These are phyloP conservation scores for Botryosphaeria dothidea DNA, from an alignment of 2,329 filamentous ascomycete species.

Conservation along the genomic window DNA sequence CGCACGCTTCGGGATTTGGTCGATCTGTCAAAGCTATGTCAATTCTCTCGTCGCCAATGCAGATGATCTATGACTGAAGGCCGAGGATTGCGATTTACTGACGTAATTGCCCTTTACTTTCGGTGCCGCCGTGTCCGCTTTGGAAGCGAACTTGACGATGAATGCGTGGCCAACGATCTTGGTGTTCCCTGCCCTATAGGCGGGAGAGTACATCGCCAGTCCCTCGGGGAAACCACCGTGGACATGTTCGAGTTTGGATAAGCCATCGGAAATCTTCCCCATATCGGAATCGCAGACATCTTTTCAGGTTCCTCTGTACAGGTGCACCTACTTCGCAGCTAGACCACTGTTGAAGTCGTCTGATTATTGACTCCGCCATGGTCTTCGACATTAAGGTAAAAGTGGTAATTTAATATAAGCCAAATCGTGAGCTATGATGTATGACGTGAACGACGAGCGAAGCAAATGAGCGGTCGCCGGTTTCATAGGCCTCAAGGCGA, in stretches of 20 bases:
- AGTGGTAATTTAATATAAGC: too few species aligned
- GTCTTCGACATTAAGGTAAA: not conserved
- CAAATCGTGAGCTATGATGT: too few species aligned
- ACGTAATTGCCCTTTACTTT: slow-evolving; percentile 52
- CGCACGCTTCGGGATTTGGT: not conserved
- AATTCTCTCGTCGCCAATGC: not conserved
- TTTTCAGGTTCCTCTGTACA: not conserved
- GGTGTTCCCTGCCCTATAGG: slow-evolving; percentile 51
- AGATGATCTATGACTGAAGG: too few species aligned
- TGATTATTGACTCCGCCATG: not conserved
- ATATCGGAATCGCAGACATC: not conserved
- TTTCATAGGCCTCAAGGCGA: too few species aligned
- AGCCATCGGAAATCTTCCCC: slow-evolving; percentile 48
- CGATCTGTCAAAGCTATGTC: not conserved
- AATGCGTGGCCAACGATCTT: slow-evolving; percentile 59
- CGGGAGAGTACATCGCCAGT: slow-evolving; percentile 57
- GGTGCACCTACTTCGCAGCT: not conserved
- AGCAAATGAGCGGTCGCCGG: too few species aligned
- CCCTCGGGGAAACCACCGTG: slow-evolving; percentile 52
- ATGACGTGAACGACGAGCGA: too few species aligned
- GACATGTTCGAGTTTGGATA: slow-evolving; percentile 45
- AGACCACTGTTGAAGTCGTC: not conserved
- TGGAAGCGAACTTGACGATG: slow-evolving; percentile 54
- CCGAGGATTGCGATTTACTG: slow-evolving; percentile 20
- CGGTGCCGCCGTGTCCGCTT: slow-evolving; percentile 47